Base-by-base conservation (phyloP, 306 rosid genomes). In the Cucurbita moschata region DNA sequence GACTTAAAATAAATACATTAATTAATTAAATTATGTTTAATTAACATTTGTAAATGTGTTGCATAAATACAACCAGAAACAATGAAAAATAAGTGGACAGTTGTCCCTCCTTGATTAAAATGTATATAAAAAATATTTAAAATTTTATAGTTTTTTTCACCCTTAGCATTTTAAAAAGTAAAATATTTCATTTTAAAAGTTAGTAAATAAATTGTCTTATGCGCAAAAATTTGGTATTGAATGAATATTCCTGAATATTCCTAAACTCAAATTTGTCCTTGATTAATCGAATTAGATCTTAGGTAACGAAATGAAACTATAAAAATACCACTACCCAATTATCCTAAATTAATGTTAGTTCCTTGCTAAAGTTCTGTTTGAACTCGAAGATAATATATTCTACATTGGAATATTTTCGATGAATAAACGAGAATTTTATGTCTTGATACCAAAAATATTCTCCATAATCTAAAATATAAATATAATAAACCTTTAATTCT, bases 201-300 rank as follows among this genome's bases (percentile, higher is more conserved):
- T 21, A 21, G 23, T 21, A 21, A 21, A 21, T 21, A 21, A 21
- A 0, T 21, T 21, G 23, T 19, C 21, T 19, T 19, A 21, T 21
- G 30, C 30, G 3, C 3, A 26, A 68, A 47, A 44, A 1, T 7
- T 69, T 26, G 74, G 74, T 49, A 26, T 4, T 49, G 44, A 49
- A 69, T 69, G 58, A 69, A 69, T 69, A 26, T 69, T 69, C 74
- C 21, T 69, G 58, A 69, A 69, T 69, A 26, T 69, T 69, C 74
- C 21, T 19, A 19, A 19, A 19, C 21, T 21, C 11, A 49, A 13
- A 69, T 66, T 42, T 9, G 15, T 6, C 0, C 12, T 12, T 46
- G 53, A 23, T 69, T 69, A 69, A 69, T 69, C 23, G 15, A 0
- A 21, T 0, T 21, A 68, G 16, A 67, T 46, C 56, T 35, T 61